These are phyloP conservation scores for Blastobotrys muscicola DNA, from an alignment of 805 yeast species.

Conservation along the genomic window DNA sequence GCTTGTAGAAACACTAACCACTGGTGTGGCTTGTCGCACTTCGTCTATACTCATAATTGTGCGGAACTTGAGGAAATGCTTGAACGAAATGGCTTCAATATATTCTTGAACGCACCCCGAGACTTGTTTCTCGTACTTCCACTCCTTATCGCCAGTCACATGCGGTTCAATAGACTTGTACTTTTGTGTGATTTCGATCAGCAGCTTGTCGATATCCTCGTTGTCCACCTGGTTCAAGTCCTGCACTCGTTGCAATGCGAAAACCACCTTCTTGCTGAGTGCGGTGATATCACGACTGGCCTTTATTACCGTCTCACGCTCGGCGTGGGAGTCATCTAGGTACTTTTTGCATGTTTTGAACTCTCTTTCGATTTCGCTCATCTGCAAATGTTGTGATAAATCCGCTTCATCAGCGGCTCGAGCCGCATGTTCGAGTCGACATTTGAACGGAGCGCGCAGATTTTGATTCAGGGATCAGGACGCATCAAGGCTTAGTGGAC, in stretches of 20 bases:
- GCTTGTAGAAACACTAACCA: constrained; percentile 15
- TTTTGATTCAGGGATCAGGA: too few species aligned
- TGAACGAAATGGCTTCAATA: constrained; percentile 21
- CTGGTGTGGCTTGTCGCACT: constrained; percentile 1
- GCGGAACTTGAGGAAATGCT: constrained; percentile 12
- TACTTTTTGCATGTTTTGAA: constrained; percentile 1
- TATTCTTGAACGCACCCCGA: constrained; percentile 21
- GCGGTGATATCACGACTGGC: constrained; percentile 32
- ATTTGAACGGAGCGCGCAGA: too few species aligned
- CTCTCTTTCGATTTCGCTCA: not conserved
- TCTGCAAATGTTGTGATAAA: not conserved
- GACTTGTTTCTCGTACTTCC: constrained; percentile 13
- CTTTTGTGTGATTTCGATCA: not conserved
- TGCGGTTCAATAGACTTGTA: not conserved
- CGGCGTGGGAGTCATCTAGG: constrained; percentile 26
- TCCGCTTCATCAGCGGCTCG: not conserved
- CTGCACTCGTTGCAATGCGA: constrained; percentile 19
- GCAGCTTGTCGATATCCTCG: not conserved
- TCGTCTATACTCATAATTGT: constrained; percentile 11
- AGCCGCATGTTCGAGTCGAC: too few species aligned
- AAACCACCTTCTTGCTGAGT: constrained; percentile 30
- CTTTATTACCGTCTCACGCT: constrained; percentile 30
- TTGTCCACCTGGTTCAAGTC: not conserved
- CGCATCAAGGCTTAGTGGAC: too few species aligned
- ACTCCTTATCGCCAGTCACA: constrained; percentile 5